Percentiles rank a stretch among this genome's conserved stretches.
phyloP scores from a whole-genome alignment of 2,329 filamentous ascomycete species.

The Leptographium radiaticola region DNA sequence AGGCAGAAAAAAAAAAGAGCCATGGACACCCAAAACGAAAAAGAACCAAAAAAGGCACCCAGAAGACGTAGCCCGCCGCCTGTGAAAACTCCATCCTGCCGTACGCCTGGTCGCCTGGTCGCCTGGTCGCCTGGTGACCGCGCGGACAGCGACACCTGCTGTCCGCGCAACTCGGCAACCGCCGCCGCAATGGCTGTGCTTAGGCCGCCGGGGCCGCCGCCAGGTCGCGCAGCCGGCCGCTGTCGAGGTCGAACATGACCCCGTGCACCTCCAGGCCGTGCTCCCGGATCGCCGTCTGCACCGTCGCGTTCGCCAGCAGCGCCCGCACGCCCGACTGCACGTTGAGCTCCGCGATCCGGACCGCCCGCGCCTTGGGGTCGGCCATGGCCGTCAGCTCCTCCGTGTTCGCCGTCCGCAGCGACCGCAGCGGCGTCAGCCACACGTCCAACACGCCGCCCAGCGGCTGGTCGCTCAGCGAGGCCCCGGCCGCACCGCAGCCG shows the following conservation, averaged over 20 bases:
- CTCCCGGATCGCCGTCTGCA: slow-evolving; percentile 58
- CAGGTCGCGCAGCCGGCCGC: slow-evolving; percentile 35
- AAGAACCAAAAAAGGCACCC: no score
- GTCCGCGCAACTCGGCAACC: slow-evolving; percentile 29
- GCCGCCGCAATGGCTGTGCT: slow-evolving; percentile 8
- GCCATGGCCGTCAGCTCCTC: slow-evolving; percentile 41
- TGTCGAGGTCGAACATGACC: slow-evolving; percentile 54
- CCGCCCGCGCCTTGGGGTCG: slow-evolving; percentile 39
- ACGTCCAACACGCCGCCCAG: slow-evolving; percentile 42
- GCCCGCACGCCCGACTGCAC: slow-evolving; percentile 55
- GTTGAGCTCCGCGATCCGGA: slow-evolving; percentile 63
- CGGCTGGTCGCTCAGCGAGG: slow-evolving; percentile 34
- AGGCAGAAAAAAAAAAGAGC: no score
- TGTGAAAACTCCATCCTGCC: no score
- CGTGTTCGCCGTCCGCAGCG: slow-evolving; percentile 30
- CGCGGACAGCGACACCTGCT: slow-evolving; percentile 25
- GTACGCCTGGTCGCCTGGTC: not conserved
- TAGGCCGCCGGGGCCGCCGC: slow-evolving; percentile 25
- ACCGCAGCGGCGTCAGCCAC: slow-evolving; percentile 39
- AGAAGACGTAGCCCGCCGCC: no score
- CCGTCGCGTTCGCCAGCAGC: slow-evolving; percentile 53
- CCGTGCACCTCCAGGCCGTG: slow-evolving; percentile 64
- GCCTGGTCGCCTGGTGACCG: not conserved
- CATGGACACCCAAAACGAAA: no score
- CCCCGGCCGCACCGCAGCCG: slow-evolving; percentile 52